Evolutionary conservation across 2,329 filamentous ascomycete genomes (phyloP), one percentile per base, ranked within the genome.

Genomic region (Diaporthe caulivora): DNA sequence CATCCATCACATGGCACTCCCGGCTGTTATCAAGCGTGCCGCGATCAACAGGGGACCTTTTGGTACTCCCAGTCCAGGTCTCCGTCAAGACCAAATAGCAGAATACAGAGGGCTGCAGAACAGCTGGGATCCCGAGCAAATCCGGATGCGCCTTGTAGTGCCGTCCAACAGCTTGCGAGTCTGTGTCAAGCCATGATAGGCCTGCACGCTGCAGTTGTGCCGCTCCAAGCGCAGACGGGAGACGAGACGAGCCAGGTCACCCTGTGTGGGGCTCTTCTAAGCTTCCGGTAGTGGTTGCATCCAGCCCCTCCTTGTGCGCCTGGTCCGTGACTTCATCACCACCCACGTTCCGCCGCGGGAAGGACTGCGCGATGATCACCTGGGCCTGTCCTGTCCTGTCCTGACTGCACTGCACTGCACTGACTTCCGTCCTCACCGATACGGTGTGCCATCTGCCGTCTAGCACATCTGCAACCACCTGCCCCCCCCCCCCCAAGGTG

Each of bases 251-350:
- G 13, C 10, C 18, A n/a, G 42, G 60, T 37, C 42, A 13, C 17
- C 37, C 13, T 13, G 37, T 34, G 62, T 53, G 62, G 62, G 44
- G 62, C 62, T 53, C 62, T 67, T 44, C 62, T 67, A 67, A 67
- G 62, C 62, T 67, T 53, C 53, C 47, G 44, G 62, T 67, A 67
- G 62, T 67, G 62, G 62, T 67, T 67, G 62, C 62, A 53, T 67
- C 31, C 62, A 67, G 47, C 62, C 62, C 62, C 62, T 67, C 62
- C 40, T 29, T 51, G 62, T 29, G 62, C 62, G 47, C 62, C 62
- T 10, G 62, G 62, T 51, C 47, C 47, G 62, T 67, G 62, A 67
- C 62, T 67, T 67, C 62, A 67, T 67, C 62, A 67, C 47, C 62
- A 67, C 62, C 62, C 62, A 31, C 44, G 62, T 44, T 53, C 29